A percentile compares a stretch with the other conserved stretches of the same genome.
These are phyloP conservation scores for Gynostemma pentaphyllum DNA, from an alignment of 306 rosid genomes.

Conservation along the genomic window DNA sequence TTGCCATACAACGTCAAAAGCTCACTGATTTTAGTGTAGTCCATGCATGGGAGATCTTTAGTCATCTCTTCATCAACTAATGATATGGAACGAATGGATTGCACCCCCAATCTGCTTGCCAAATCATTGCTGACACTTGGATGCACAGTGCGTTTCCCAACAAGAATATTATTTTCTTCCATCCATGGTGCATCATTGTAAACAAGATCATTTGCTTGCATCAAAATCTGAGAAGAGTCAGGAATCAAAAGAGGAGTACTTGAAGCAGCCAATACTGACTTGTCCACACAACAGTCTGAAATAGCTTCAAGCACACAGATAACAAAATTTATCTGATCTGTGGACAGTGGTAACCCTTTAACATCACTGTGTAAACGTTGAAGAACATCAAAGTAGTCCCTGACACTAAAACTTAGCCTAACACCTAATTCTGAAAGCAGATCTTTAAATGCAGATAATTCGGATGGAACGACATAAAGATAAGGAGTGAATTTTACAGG, in stretches of 20 bases:
- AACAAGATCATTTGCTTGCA: conserved; percentile 56
- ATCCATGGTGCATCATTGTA: conserved; percentile 98
- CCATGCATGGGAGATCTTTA: conserved; percentile 90
- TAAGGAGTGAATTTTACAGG: conserved; percentile 95
- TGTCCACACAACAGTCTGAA: conserved; percentile 64
- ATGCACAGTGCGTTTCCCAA: conserved; percentile 70
- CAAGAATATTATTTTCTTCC: conserved; percentile 57
- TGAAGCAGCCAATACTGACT: conserved; percentile 40
- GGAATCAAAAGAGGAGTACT: conserved; percentile 65
- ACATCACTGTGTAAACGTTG: conserved; percentile 65
- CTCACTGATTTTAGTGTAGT: conserved; percentile 63
- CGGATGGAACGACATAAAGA: conserved; percentile 88
- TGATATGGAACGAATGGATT: conserved; percentile 77
- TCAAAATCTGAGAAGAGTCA: conserved; percentile 64
- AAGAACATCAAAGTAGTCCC: conserved; percentile 59
- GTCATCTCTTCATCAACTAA: conserved; percentile 79
- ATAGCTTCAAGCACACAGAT: conserved; percentile 81
- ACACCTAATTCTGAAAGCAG: conserved; percentile 72
- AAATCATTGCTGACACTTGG: conserved; percentile 82
- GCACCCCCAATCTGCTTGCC: conserved; percentile 77
- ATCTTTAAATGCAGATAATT: conserved; percentile 70
- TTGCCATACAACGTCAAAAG: conserved; percentile 61
- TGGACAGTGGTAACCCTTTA: conserved; percentile 53
- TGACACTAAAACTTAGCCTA: conserved; percentile 57
- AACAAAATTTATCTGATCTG: conserved; percentile 79